Evolutionary conservation across 2,329 filamentous ascomycete genomes (phyloP).

Genomic region (Neoscytalidium dimidiatum): DNA sequence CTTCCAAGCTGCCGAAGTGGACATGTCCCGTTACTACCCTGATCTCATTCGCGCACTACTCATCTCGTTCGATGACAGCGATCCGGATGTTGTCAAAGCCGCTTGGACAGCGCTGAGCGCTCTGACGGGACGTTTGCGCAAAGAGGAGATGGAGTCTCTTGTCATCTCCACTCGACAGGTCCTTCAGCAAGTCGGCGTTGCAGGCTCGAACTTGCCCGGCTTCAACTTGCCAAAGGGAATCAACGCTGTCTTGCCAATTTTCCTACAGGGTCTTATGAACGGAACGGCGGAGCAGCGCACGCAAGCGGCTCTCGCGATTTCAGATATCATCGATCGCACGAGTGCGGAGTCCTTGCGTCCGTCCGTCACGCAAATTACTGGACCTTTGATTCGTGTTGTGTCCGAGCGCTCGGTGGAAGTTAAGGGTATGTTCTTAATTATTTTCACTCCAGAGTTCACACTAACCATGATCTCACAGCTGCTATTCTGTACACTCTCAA

Average conservation of each 20-base stretch:
- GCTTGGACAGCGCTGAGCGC: conserved; percentile 85
- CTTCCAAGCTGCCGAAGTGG: conserved; percentile 76
- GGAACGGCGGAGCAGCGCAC: conserved; percentile 90
- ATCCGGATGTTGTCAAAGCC: conserved; percentile 81
- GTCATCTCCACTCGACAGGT: conserved; percentile 84
- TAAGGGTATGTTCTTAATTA: conserved; percentile 55
- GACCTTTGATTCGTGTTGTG: conserved; percentile 94
- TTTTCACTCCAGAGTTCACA: not conserved
- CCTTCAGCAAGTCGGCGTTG: conserved; percentile 83
- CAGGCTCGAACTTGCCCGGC: conserved; percentile 80
- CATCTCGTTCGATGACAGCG: conserved; percentile 87
- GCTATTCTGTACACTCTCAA: conserved; percentile 93
- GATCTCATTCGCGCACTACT: conserved; percentile 90
- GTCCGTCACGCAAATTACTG: conserved; percentile 96
- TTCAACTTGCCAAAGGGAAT: conserved; percentile 95
- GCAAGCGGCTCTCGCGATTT: conserved; percentile 88
- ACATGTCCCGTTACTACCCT: conserved; percentile 95
- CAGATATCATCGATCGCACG: conserved; percentile 92
- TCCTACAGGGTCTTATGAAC: conserved; percentile 97
- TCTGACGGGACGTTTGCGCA: conserved; percentile 85
- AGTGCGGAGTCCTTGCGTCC: conserved; percentile 85
- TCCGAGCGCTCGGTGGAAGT: conserved; percentile 95
- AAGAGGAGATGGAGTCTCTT: conserved; percentile 97
- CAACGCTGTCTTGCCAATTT: conserved; percentile 93
- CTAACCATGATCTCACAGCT: conserved; percentile 44